phyloP scores from a whole-genome alignment of 1,284 basidiomycete species.

The Fomitopsis pinicola region DNA sequence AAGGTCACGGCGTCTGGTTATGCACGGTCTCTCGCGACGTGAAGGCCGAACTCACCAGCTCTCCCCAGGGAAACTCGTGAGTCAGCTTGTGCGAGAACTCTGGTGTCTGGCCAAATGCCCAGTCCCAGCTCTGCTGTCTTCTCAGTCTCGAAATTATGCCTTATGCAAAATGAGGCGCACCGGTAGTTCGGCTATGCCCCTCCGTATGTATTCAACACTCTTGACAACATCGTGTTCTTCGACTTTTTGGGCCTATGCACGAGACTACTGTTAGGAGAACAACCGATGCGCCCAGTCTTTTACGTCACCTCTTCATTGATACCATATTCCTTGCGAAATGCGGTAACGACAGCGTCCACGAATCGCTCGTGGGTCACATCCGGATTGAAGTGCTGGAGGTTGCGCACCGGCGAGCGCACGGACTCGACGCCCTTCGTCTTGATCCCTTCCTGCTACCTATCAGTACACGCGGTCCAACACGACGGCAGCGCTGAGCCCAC shows the following conservation, averaged over 20 bases:
- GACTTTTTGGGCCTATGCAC: constrained; percentile 30
- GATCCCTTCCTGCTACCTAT: constrained; percentile 61
- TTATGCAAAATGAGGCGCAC: constrained; percentile 35
- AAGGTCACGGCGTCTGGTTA: background rate
- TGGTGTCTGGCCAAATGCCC: constrained; percentile 93
- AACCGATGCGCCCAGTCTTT: background rate
- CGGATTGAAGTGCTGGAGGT: constrained; percentile 60
- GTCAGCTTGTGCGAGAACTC: constrained; percentile 73
- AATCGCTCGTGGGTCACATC: constrained; percentile 68
- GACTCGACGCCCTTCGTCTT: constrained; percentile 86
- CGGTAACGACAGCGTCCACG: constrained; percentile 62
- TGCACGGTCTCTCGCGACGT: background rate
- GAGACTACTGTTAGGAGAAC: background rate
- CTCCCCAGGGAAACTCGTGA: constrained; percentile 55
- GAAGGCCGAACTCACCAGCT: constrained; percentile 41
- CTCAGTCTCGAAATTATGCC: background rate
- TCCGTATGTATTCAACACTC: constrained; percentile 52
- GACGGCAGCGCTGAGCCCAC: constrained; percentile 9
- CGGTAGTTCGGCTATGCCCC: constrained; percentile 69
- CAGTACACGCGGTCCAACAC: no score
- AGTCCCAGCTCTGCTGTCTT: constrained; percentile 76
- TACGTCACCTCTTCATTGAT: constrained; percentile 40
- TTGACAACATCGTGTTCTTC: constrained; percentile 41
- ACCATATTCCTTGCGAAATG: constrained; percentile 68
- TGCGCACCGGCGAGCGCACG: constrained; percentile 89